Evolutionary conservation across 495 filamentous ascomycete species (phyloP).

Genomic region (Penicillium lividum): DNA sequence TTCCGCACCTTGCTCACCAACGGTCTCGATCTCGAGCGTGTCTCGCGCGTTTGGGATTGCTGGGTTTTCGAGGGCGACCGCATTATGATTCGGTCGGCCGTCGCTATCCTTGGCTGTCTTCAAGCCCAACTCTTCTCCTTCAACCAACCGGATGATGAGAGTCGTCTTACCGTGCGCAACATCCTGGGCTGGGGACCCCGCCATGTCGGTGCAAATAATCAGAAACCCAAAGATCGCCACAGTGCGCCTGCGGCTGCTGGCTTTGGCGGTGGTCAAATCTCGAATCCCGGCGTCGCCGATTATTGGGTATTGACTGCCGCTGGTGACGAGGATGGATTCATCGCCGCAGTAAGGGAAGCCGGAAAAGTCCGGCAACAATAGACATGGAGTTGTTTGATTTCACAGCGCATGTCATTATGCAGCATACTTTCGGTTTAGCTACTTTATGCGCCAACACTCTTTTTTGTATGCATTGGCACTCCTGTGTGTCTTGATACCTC

Average conservation of each 20-base stretch:
- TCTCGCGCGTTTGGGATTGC: conserved; percentile 85
- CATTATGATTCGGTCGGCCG: conserved; percentile 73
- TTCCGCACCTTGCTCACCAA: conserved; percentile 60
- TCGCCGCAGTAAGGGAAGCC: conserved; percentile 64
- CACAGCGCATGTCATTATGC: background rate
- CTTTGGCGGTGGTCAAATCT: conserved; percentile 43
- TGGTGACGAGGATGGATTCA: conserved; percentile 68
- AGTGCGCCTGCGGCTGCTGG: conserved; percentile 43
- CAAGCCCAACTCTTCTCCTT: conserved; percentile 64
- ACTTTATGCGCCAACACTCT: background rate
- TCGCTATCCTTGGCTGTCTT: conserved; percentile 66
- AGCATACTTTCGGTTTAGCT: background rate
- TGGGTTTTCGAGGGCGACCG: conserved; percentile 92
- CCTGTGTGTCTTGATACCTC: background rate
- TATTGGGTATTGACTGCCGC: conserved; percentile 47
- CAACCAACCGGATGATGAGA: conserved; percentile 45
- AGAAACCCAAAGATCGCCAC: conserved; percentile 41
- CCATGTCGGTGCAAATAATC: conserved; percentile 32
- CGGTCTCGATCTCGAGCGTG: conserved; percentile 67
- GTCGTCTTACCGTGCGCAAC: conserved; percentile 35
- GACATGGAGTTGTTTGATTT: background rate
- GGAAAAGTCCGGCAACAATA: conserved; percentile 58
- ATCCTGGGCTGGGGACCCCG: conserved; percentile 57
- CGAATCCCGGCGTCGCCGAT: conserved; percentile 40
- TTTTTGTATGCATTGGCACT: background rate